These are phyloP conservation scores for Atkinsonella texensis DNA, from an alignment of 2,329 filamentous ascomycete species.

Conservation along the genomic window DNA sequence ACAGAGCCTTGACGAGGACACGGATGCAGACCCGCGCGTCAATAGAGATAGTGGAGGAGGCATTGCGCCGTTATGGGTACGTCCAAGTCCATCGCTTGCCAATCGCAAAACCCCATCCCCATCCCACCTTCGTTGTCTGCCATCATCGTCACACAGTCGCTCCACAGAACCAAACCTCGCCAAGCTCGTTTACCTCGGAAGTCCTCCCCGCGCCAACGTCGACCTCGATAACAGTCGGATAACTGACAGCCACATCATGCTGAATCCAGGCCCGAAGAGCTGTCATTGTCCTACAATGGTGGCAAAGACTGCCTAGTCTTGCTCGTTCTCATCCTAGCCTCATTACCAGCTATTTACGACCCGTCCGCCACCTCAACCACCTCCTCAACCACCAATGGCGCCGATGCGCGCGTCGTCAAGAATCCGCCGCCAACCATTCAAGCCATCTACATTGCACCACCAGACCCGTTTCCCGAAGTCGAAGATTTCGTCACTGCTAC, in stretches of 20 bases:
- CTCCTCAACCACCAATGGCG: conserved; percentile 9
- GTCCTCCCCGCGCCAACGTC: neutral
- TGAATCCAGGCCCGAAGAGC: conserved; percentile 50
- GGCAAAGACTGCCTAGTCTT: conserved; percentile 96
- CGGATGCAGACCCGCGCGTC: conserved; percentile 66
- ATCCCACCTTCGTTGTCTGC: no score
- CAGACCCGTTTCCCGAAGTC: conserved; percentile 74
- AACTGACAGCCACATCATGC: neutral
- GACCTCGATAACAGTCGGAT: neutral
- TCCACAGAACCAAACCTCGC: neutral
- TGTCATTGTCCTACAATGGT: conserved; percentile 92
- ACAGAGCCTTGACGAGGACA: conserved; percentile 46
- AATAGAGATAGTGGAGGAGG: conserved; percentile 61
- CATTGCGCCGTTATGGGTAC: conserved; percentile 64
- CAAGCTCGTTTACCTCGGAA: neutral
- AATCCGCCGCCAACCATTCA: conserved; percentile 39
- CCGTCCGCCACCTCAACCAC: conserved; percentile 14
- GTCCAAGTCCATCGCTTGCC: no score
- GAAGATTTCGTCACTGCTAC: conserved; percentile 69
- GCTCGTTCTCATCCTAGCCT: conserved; percentile 71
- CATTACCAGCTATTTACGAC: conserved; percentile 27
- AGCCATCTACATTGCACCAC: conserved; percentile 79
- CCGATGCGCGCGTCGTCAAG: conserved; percentile 17
- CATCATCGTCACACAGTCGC: neutral
- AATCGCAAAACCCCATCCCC: no score